Evolutionary conservation across 2,329 filamentous ascomycete genomes (phyloP).

Genomic region (Lasiodiplodia hormozganensis): DNA sequence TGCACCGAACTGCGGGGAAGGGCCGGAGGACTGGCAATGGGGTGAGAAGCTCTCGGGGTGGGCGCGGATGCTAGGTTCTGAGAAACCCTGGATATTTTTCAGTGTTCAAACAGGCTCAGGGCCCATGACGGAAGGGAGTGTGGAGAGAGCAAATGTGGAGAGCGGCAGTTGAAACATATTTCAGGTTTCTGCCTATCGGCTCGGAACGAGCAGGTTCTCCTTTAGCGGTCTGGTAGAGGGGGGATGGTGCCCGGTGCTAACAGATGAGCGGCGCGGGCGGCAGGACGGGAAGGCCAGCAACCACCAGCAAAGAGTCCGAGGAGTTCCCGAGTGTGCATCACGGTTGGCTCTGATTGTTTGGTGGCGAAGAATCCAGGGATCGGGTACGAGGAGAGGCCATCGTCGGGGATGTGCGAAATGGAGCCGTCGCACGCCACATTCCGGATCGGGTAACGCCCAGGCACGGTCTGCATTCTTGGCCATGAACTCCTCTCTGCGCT

Average conservation of each 20-base stretch:
- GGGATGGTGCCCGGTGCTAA: background rate
- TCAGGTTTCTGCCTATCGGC: background rate
- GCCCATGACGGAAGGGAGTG: background rate
- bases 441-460: conserved; percentile 4
- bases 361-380: background rate
- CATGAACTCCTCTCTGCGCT: background rate
- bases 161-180: background rate
- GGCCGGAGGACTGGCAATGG: too few relatives aligned
- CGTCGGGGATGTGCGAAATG: conserved; percentile 3
- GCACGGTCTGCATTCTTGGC: background rate
- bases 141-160: background rate
- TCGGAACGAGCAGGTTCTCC: background rate
- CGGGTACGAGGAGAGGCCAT: background rate
- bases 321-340: background rate
- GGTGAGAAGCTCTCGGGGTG: too few relatives aligned
- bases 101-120: background rate
- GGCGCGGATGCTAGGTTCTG: background rate
- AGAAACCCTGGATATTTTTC: background rate
- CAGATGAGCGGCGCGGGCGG: background rate
- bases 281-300: conserved; percentile 5
- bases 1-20: too few relatives aligned
- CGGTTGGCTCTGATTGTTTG: background rate
- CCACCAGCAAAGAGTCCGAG: background rate
- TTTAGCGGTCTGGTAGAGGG: background rate
- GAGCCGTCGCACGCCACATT: background rate